Base-by-base conservation (phyloP, 2,329 filamentous ascomycete species). In the Diplocarpon mali region DNA sequence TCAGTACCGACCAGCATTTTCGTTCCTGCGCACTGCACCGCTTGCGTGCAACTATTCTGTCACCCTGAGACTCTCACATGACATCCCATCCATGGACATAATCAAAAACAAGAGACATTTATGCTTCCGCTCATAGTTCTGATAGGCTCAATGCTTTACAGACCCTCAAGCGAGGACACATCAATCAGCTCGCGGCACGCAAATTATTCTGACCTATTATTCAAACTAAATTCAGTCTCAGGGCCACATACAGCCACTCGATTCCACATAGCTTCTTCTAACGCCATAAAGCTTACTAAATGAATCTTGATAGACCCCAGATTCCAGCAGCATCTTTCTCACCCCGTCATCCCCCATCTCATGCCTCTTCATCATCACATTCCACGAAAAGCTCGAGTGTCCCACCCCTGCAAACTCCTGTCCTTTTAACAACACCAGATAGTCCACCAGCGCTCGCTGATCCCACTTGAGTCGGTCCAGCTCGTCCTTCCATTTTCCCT, bases 371-470 rank as follows among this genome's bases (percentile, higher is more conserved):
- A 60, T 54, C 2, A 68, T 70, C 13, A 74, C 53, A 44, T 68
- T 68, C 64, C 69, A 72, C 12, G 65, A 64, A 42, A 72, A 71
- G 47, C 61, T 64, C 45, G 67, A 69, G 54, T 65, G 65, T 8
- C 66, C 64, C 9, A 67, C 59, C 0, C 70, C 70, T 0, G 62
- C 63, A 47, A 73, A 65, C 13, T 65, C 54, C 30, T 63, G 62
- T 9, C 65, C 64, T 16, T 67, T 60, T 41, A 66, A 53, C 53
- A 73, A 54, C 3, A 75, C 64, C 53, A 73, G 64, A 54, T 69
- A 72, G 57, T 75, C 71, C 5, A 73, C 64, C 20, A 73, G 55
- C 0, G 64, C 66, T 42, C 65, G 64, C 59, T 74, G 70, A 52
- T 73, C 69, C 64, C 65, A 71, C 9, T 56, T 65, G 37, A 73